Evolutionary conservation across 306 rosid genomes (phyloP), one percentile per base, ranked within the genome.

Genomic region (Malus asiatica): DNA sequence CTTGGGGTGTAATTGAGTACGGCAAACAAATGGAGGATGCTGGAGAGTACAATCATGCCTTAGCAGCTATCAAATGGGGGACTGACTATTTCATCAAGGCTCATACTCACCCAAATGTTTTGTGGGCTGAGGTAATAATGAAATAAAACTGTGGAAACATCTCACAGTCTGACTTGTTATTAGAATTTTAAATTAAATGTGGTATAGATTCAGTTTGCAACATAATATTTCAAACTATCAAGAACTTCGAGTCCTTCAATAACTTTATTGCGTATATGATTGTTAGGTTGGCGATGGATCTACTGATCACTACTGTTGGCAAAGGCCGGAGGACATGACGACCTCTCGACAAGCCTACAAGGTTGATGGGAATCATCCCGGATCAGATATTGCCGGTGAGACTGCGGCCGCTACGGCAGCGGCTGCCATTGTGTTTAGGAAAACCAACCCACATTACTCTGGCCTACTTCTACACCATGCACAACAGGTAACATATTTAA

Each of bases 261-360:
- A 7, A 11, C 38, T 38, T 40, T 11, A 22, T 16, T n/a, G 2
- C 6, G 53, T 68, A 11, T 68, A 8, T 68, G 8, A 68, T 68
- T 76, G 35, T 48, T 71, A 90, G 98, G 98, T 90, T 68, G 98
- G 98, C 7, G 97, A 93, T 4, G 98, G 97, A 2, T 69, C 68
- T n/a, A 88, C 93, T 0, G 98, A 91, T 75, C 98, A 93, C 84
- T 93, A 89, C 62, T 93, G 98, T 71, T 93, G 98, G 98, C 97
- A 93, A 78, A 83, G 98, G 66, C 90, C 98, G 20, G 96, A 93
- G 75, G 98, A 93, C 62, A 93, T 91, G 97, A 88, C 92, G 0
- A 93, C 98, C 0, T 88, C 98, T 0, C 90, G 98, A 6, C 88
- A 74, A 63, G 93, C 97, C 52, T 91, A 83, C 69, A 89, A 81